phyloP scores from a whole-genome alignment of 495 filamentous ascomycete species.

The Venustampulla echinocandica region DNA sequence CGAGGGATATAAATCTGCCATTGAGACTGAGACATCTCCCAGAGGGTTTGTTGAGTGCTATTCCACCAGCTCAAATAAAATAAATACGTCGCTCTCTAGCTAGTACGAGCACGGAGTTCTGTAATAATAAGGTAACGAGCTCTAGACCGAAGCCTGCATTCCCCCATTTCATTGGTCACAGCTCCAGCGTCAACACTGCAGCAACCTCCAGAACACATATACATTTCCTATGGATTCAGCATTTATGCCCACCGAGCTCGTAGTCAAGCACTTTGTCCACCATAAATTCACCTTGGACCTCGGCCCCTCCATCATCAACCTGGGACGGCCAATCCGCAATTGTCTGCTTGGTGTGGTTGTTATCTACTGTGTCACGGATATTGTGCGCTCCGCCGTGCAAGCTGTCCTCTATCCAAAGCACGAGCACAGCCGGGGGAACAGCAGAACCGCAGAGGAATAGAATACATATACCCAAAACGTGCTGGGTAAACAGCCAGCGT shows the following conservation, averaged over 20 bases:
- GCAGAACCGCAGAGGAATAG: neutral
- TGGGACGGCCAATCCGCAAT: conserved; percentile 22
- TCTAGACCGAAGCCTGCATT: no score
- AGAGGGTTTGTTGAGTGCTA: neutral
- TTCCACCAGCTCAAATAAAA: no score
- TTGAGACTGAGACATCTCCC: conserved; percentile 36
- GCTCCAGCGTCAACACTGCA: no score
- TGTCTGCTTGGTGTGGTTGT: conserved; percentile 13
- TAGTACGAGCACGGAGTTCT: neutral
- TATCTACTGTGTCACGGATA: conserved; percentile 15
- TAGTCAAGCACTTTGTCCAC: conserved; percentile 19
- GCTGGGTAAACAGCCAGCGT: neutral
- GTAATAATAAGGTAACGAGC: conserved; percentile 4
- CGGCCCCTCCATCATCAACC: conserved; percentile 15
- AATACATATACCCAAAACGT: neutral
- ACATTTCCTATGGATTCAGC: conserved; percentile 23
- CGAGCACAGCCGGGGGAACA: conserved; percentile 5
- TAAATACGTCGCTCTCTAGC: neutral
- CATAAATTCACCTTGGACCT: conserved; percentile 24
- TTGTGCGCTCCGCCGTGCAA: conserved; percentile 19
- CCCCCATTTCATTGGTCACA: no score
- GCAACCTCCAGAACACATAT: no score
- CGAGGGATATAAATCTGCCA: conserved; percentile 78
- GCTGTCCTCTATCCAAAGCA: conserved; percentile 22
- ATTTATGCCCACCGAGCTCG: conserved; percentile 21